Evolutionary conservation across 164 flowering plant genomes (phyloP).

Genomic region (Aristolochia californica): DNA sequence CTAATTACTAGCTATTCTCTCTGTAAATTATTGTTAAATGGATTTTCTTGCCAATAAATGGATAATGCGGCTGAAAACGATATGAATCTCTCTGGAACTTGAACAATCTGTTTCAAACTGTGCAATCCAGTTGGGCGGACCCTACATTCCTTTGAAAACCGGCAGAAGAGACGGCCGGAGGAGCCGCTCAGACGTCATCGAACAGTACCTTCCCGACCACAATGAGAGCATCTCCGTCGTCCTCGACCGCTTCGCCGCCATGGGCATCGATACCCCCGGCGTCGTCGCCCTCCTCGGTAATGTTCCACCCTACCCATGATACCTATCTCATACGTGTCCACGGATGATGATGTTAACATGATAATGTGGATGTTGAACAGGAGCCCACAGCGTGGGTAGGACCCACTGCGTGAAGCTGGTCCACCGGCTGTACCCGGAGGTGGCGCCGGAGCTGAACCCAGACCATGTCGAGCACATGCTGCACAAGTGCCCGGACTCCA

Average conservation of each 20-base stretch:
- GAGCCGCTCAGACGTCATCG: constrained; percentile 79
- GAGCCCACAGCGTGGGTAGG: constrained; percentile 95
- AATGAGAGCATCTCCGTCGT: constrained; percentile 90
- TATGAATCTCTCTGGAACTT: no score
- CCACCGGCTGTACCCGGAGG: constrained; percentile 92
- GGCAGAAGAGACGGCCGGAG: constrained; percentile 97
- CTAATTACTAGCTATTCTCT: no score
- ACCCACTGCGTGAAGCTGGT: constrained; percentile 97
- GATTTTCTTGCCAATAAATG: no score
- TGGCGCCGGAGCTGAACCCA: constrained; percentile 67
- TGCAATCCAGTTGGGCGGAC: constrained; percentile 97
- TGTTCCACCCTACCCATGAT: no score
- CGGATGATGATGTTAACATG: no score
- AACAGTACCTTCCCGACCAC: constrained; percentile 90
- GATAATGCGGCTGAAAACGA: no score
- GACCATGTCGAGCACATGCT: constrained; percentile 89
- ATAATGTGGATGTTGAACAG: no score
- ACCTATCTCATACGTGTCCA: no score
- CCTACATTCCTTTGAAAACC: constrained; percentile 78
- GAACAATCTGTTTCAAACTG: no score
- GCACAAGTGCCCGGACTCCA: constrained; percentile 79
- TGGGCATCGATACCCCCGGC: constrained; percentile 88
- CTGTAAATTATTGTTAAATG: no score
- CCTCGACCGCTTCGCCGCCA: constrained; percentile 65
- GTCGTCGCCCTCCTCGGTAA: constrained; percentile 92